Evolutionary conservation across 148 eudicot genomes (phyloP), one percentile per base, ranked within the genome.

Genomic region (Cornus florida): DNA sequence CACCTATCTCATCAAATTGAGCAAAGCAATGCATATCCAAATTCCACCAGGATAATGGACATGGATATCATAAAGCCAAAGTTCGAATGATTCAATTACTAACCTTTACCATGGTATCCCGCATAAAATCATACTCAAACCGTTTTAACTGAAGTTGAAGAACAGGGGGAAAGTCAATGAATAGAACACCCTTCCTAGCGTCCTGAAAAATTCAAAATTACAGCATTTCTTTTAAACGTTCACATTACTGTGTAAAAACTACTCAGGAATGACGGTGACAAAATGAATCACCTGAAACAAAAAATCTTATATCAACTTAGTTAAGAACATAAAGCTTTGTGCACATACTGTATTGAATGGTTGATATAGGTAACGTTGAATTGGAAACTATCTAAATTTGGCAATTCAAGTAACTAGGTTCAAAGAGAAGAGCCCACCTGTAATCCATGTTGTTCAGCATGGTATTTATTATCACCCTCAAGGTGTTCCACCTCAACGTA

Each of bases 401-500:
- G 7, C 7, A 64, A 24, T 7, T 35, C 46, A 48, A 22, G 22
- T 17, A 38, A 69, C 20, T 35, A 46, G 16, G 56, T 43, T 23
- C 35, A 9, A 75, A 72, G 11, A 72, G 11, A 20, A 65, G 46
- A 62, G 70, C 64, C 62, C 41, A 96, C 99, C 97, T 97, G 98
- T 68, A 97, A 89, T 62, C 98, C 99, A 81, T 92, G 84, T 43
- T 77, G 80, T 84, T 94, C 98, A 66, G 99, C 98, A 43, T 97
- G 97, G 77, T 97, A 97, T 74, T 94, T 97, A 79, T 97, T 94
- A 84, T 97, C 99, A 56, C 98, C 99, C 82, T 97, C 98, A 23
- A 97, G 91, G 46, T 90, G 89, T 83, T 97, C 99, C 73, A 94
- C 99, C 82, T 97, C 99, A 73, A 97, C 99, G 80, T 97, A 97